Evolutionary conservation across 306 rosid species (phyloP), one percentile per base, ranked within the genome.

Genomic region (Castanea crenata): DNA sequence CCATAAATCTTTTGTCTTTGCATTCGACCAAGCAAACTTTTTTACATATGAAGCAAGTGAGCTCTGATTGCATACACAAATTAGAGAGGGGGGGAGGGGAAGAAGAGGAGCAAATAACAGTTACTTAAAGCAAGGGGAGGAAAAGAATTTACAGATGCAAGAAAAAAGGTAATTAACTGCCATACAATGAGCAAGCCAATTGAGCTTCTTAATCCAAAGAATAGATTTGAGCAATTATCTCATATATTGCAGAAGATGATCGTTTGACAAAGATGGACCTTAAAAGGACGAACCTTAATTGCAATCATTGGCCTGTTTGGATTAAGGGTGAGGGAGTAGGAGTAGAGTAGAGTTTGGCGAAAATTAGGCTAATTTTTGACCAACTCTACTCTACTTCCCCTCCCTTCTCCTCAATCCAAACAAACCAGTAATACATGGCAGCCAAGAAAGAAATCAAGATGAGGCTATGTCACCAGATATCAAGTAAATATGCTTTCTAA

Each of bases 1-100:
- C 97, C 98, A 92, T 20, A 94, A 88, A 89, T 94, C 97, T 90
- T 87, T 97, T 18, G 98, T 92, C 87, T 86, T 94, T 11, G 97
- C 91, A 87, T 92, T 92, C 68, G 94, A 88, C 80, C 69, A 91
- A 19, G 97, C 94, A 75, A 87, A 85, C 61, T 72, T 92, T 86
- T 90, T 91, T 76, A 94, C 87, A 80, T 92, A 94, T 18, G 97
- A 86, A 80, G 97, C 99, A 54, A 94, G 92, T 74, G 97, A 94
- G 79, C 89, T 90, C 99, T 94, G 92, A 77, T 78, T 68, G 69
- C 35, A 38, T 38, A 38, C 44, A 38, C 84, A 49, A 67, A 88
- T 6, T 38, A 38, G 44, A 35, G 44, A 6, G 44, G 10, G 44
- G 44, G 44, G 44, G 44, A 38, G 10, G 10, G 7, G 10, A 76